phyloP scores from a whole-genome alignment of 139 green algal species.

The Gonium pectorale region DNA sequence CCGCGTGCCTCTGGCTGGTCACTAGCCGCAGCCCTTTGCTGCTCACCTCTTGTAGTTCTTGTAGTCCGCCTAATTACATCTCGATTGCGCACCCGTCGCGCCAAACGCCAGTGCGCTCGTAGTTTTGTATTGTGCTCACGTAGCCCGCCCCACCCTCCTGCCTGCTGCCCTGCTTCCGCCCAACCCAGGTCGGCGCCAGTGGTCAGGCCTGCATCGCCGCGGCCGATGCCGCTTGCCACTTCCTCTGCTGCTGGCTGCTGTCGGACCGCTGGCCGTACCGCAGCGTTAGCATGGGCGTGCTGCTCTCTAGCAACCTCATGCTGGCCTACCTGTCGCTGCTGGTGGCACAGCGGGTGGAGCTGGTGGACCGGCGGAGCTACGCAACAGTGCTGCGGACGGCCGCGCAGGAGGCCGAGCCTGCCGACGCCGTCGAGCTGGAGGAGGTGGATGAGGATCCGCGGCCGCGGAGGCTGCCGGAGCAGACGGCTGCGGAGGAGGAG shows the following conservation, averaged over 20 bases:
- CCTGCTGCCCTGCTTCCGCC: too few species aligned
- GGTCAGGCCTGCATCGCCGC: neutral
- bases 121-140: too few species aligned
- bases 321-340: neutral
- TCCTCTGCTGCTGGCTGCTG: constrained; percentile 18
- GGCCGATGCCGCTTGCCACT: constrained; percentile 13
- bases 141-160: too few species aligned
- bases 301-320: neutral
- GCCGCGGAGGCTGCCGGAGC: neutral
- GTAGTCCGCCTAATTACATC: too few species aligned
- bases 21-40: too few species aligned
- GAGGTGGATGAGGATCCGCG: neutral
- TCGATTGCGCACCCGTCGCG: too few species aligned
- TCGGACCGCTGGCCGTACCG: constrained; percentile 28
- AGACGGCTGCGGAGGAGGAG: neutral
- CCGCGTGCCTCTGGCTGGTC: too few species aligned
- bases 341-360: constrained; percentile 2
- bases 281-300: neutral
- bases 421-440: neutral
- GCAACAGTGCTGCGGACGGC: neutral
- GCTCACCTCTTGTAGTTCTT: too few species aligned
- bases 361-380: neutral
- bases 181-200: constrained; percentile 1
- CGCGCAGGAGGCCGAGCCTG: neutral
- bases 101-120: too few species aligned